phyloP scores from a whole-genome alignment of 495 filamentous ascomycete species.

The Polyplosphaeria fusca region DNA sequence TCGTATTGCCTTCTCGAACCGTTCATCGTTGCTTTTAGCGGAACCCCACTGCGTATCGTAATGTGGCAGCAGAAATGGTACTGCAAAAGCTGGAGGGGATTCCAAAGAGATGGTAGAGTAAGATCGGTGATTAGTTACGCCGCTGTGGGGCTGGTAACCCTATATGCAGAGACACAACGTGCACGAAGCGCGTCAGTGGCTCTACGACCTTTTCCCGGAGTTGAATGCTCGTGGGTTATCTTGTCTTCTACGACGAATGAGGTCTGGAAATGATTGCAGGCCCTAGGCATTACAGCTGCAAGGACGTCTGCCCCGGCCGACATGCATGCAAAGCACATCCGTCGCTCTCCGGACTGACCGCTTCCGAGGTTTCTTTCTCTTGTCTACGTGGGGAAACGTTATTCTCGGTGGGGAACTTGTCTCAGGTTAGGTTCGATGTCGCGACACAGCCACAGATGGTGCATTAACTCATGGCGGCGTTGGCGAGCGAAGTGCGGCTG shows the following conservation, averaged over 20 bases:
- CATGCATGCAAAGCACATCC: neutral
- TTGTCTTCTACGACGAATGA: neutral
- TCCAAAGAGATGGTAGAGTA: no score
- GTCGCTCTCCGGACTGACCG: neutral
- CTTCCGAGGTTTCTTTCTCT: neutral
- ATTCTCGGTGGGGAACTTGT: neutral
- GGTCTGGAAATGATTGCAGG: neutral
- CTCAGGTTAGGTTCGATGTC: neutral
- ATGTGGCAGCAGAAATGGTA: no score
- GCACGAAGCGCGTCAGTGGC: neutral
- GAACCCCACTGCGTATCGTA: no score
- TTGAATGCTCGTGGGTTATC: neutral
- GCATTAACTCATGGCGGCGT: neutral
- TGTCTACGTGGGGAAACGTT: neutral
- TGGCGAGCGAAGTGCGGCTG: constrained; percentile 13
- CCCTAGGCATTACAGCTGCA: no score
- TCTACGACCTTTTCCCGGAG: neutral
- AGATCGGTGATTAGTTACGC: constrained; percentile 20
- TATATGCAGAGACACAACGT: constrained; percentile 3
- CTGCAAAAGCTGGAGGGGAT: no score
- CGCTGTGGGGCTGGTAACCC: neutral
- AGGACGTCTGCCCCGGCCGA: neutral
- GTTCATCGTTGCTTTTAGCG: no score
- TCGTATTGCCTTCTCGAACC: no score
- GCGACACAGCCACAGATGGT: constrained; percentile 6